Evolutionary conservation across 2,329 filamentous ascomycete genomes (phyloP).

Genomic region (Metarhizium rileyi): DNA sequence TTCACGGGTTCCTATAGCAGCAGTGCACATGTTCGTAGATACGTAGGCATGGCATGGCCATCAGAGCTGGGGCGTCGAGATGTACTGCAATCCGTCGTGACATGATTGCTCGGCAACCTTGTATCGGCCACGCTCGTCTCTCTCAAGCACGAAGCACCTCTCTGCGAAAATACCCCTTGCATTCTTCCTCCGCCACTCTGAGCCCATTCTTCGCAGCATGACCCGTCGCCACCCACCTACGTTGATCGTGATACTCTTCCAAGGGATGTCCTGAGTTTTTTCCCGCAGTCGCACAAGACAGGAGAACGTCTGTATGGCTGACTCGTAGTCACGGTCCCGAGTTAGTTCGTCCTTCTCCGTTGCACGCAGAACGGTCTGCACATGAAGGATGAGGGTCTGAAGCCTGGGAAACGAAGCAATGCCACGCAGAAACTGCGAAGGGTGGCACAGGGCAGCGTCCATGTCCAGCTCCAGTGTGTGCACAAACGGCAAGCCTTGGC

Average conservation of each 20-base stretch:
- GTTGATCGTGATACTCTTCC: conserved; percentile 34
- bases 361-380: conserved; percentile 31
- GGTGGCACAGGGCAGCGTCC: conserved; percentile 28
- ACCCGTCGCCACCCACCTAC: conserved; percentile 37
- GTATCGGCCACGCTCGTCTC: conserved; percentile 12
- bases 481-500: conserved; percentile 21
- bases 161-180: conserved; percentile 34
- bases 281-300: conserved; percentile 22
- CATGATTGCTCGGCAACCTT: conserved; percentile 18
- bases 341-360: conserved; percentile 17
- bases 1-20: too few species aligned
- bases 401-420: conserved; percentile 30
- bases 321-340: conserved; percentile 28
- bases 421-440: conserved; percentile 26
- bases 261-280: conserved; percentile 15
- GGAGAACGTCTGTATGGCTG: conserved; percentile 23
- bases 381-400: conserved; percentile 32
- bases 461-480: conserved; percentile 37
- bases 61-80: conserved; percentile 5
- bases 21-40: too few species aligned
- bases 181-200: conserved; percentile 31
- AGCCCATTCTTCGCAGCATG: conserved; percentile 33
- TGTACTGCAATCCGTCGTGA: conserved; percentile 16
- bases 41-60: background rate
- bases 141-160: conserved; percentile 34